Evolutionary conservation across 2,329 filamentous ascomycete species (phyloP), one percentile per base, ranked within the genome.

Genomic region (Ceratocystis diversiconidia): DNA sequence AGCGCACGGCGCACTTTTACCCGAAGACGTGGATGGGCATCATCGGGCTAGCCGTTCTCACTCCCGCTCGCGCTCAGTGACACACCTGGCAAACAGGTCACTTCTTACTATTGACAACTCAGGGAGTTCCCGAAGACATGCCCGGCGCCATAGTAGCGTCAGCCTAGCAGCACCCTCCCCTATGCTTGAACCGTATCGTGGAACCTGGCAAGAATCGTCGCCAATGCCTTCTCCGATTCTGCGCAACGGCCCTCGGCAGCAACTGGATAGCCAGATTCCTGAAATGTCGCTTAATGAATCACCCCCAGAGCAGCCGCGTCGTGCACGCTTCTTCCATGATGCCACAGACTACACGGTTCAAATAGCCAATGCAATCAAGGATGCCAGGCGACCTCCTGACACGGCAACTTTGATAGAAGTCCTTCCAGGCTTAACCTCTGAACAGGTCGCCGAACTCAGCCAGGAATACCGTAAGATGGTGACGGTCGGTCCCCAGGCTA

Each of bases 201-300:
- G 92, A 48, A 96, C 92, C 0, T 97, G 95, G 71, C 92, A 97
- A 75, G 90, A 89, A 66, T 89, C 95, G 71, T 96, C 92, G 0
- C 92, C 92, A 0, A 96, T 96, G 90, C 92, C 92, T 0, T 91
- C 91, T 0, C 90, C 92, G 0, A 78, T 92, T 28, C 32, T 68
- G 8, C 61, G 66, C 50, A 65, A 66, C 43, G 76, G 78, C 0
- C 72, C 78, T 19, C 63, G 66, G 25, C 66, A 67, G 60, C 66
- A 67, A 43, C 60, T 36, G 2, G 66, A 67, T 12, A 65, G 69
- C 61, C 44, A 63, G 3, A 65, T 66, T 32, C 65, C 67, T 2
- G 74, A 79, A 36, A 74, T 85, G 15, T 81, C 83, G 0, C 71
- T 79, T 8, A 74, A 77, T 69, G 41, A 59, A 6, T 22, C 44